Evolutionary conservation across 495 filamentous ascomycete genomes (phyloP).

Genomic region (Neurospora sublineolata): DNA sequence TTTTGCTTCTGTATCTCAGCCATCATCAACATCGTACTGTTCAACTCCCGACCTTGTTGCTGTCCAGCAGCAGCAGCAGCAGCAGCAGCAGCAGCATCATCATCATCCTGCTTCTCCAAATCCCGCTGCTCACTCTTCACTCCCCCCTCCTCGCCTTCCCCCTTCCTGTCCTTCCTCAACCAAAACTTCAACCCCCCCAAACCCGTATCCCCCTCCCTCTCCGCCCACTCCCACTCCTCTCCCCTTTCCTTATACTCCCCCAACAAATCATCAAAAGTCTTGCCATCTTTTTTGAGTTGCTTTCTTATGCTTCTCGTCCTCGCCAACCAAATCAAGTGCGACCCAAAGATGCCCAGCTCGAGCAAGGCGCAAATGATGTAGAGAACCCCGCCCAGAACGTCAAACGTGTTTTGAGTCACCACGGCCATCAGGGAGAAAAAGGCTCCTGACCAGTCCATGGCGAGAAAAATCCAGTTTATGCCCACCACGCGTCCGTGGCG

Average conservation of each 20-base stretch:
- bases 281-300: conserved; percentile 43
- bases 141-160: too few species aligned
- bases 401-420: conserved; percentile 60
- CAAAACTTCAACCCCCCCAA: background rate
- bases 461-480: conserved; percentile 56
- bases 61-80: background rate
- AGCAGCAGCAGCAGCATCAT: background rate
- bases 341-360: conserved; percentile 57
- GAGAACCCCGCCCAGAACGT: conserved; percentile 55
- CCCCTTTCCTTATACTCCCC: conserved; percentile 26
- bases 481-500: conserved; percentile 57
- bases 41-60: background rate
- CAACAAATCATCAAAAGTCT: conserved; percentile 54
- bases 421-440: conserved; percentile 61
- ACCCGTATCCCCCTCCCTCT: conserved; percentile 14
- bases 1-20: background rate
- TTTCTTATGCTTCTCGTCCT: conserved; percentile 49
- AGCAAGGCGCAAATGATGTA: conserved; percentile 57
- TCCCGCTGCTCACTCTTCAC: too few species aligned
- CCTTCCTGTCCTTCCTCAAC: background rate
- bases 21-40: background rate
- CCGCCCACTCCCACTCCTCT: conserved; percentile 30
- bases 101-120: background rate
- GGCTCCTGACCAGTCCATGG: conserved; percentile 59
- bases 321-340: conserved; percentile 56